Conservation (phyloP, 148 eudicot genomes). For the Silene uniflora region DNA sequence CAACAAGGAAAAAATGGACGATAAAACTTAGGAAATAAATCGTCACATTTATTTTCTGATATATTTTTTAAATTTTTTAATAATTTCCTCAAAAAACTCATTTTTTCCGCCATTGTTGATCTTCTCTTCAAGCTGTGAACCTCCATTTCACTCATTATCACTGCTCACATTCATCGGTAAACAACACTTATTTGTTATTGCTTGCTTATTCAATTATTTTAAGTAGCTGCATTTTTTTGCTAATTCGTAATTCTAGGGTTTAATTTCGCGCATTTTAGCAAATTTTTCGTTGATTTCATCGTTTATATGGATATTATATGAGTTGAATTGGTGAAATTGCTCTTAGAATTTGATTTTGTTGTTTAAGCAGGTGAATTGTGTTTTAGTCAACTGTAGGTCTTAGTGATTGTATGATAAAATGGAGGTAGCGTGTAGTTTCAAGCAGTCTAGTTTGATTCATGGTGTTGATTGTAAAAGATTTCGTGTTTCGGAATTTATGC, state of each 20-base stretch:
- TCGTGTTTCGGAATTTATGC: slow-evolving; percentile 30
- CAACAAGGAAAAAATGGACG: neutral
- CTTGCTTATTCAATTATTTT: neutral
- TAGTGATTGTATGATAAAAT: slow-evolving; percentile 28
- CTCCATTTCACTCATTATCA: slow-evolving; percentile 8
- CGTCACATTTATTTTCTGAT: neutral
- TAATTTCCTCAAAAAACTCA: slow-evolving; percentile 11
- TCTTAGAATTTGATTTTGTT: neutral
- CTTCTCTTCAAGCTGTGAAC: slow-evolving; percentile 13
- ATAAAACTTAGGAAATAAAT: neutral
- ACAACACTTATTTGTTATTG: neutral
- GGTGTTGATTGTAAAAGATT: slow-evolving; percentile 38
- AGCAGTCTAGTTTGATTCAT: slow-evolving; percentile 41
- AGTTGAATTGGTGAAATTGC: slow-evolving; percentile 10
- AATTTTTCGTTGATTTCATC: neutral
- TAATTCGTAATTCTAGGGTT: slow-evolving; percentile 17
- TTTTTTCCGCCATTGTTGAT: slow-evolving; percentile 41
- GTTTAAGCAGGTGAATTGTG: slow-evolving; percentile 26
- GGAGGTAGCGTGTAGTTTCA: slow-evolving; percentile 61
- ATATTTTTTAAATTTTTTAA: neutral
- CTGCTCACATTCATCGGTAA: slow-evolving; percentile 24
- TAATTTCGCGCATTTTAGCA: neutral
- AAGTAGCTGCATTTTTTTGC: neutral
- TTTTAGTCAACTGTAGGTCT: slow-evolving; percentile 29
- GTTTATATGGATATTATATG: neutral